These are phyloP conservation scores for Excoecaria cochinchinensis DNA, from an alignment of 345 rosid genomes.

Conservation along the genomic window DNA sequence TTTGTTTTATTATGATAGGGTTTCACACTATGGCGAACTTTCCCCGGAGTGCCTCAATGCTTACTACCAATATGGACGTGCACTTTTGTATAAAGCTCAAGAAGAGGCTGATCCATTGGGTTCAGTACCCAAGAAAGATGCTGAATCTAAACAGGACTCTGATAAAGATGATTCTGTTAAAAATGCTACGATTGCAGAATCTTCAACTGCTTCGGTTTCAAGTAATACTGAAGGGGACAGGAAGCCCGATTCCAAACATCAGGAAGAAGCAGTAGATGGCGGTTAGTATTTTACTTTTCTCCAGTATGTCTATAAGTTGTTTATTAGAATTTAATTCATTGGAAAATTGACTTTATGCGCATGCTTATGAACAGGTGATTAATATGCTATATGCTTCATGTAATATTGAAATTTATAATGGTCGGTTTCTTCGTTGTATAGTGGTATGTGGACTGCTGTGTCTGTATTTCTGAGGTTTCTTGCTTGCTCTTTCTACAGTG, in stretches of 20 bases:
- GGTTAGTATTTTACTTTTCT: slow-evolving; percentile 32
- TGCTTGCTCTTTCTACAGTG: background rate
- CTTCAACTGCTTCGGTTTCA: slow-evolving; percentile 53
- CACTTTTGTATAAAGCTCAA: slow-evolving; percentile 78
- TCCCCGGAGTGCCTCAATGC: slow-evolving; percentile 63
- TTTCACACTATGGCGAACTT: slow-evolving; percentile 70
- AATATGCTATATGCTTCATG: background rate
- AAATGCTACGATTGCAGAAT: slow-evolving; percentile 39
- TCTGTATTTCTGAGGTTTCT: background rate
- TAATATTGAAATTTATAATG: background rate
- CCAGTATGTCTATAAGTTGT: background rate
- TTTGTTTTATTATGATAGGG: slow-evolving; percentile 39
- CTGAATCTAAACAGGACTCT: slow-evolving; percentile 37
- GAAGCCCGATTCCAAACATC: slow-evolving; percentile 37
- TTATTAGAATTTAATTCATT: background rate
- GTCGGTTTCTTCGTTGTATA: background rate
- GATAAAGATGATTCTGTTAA: slow-evolving; percentile 49
- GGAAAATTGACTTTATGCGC: background rate
- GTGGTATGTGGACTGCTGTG: background rate
- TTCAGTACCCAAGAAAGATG: slow-evolving; percentile 65
- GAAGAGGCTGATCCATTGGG: slow-evolving; percentile 92
- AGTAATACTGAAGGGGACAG: slow-evolving; percentile 47
- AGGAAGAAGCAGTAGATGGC: slow-evolving; percentile 41
- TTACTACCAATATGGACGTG: slow-evolving; percentile 78
- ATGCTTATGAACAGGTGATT: background rate